These are phyloP conservation scores for Gossypium mustelinum DNA, from an alignment of 345 rosid genomes.

Conservation along the genomic window DNA sequence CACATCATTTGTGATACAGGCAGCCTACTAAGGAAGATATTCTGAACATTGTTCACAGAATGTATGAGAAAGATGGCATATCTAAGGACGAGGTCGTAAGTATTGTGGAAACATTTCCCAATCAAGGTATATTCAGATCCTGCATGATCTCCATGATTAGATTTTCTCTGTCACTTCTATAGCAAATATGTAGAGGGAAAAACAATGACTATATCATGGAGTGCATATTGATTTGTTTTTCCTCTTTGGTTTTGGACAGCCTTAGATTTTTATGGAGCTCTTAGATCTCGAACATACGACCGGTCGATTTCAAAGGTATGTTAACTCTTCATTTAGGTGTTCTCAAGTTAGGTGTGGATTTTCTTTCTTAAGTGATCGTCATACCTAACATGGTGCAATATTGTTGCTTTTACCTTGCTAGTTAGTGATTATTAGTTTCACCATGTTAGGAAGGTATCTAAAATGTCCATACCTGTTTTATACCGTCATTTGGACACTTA, in stretches of 20 bases:
- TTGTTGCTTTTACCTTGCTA: not conserved
- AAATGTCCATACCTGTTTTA: too few species aligned
- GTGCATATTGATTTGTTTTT: not conserved
- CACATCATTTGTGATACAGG: constrained; percentile 43
- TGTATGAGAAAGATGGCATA: constrained; percentile 86
- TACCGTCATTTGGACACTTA: not conserved
- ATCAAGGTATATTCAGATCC: constrained; percentile 56
- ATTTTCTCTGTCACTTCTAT: not conserved
- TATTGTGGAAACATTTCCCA: constrained; percentile 74
- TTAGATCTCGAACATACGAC: constrained; percentile 90
- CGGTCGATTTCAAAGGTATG: constrained; percentile 72
- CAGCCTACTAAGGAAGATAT: constrained; percentile 88
- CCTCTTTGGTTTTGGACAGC: constrained; percentile 40
- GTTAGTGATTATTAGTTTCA: not conserved
- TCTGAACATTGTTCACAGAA: constrained; percentile 76
- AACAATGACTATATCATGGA: not conserved
- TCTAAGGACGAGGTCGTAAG: constrained; percentile 52
- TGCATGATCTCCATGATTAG: not conserved
- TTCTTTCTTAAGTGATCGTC: too few species aligned
- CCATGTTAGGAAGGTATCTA: not conserved
- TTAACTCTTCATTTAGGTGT: not conserved
- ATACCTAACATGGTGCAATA: too few species aligned
- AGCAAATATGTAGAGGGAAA: not conserved
- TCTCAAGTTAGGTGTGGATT: too few species aligned
- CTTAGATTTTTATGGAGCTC: constrained; percentile 92